A percentile compares a stretch with the other conserved stretches of the same genome.
These are phyloP conservation scores for Acer negundo DNA, from an alignment of 345 rosid genomes.

Conservation along the genomic window DNA sequence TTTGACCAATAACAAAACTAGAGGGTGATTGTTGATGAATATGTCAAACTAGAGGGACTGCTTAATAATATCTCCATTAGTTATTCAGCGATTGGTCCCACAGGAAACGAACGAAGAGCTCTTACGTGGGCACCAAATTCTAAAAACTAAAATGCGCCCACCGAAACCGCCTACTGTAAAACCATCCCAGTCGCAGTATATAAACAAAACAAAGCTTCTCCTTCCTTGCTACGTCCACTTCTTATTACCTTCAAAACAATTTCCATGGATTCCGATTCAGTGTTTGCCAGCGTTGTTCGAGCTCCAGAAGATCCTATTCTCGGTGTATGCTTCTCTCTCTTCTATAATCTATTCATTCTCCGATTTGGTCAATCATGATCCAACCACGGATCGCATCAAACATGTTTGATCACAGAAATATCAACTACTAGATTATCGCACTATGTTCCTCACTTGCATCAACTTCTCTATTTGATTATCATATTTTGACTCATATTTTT, in stretches of 20 bases:
- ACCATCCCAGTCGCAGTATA: neutral
- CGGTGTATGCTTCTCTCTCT: conserved; percentile 38
- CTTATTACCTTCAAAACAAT: neutral
- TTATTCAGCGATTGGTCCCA: no score
- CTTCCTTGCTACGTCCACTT: neutral
- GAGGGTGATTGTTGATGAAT: no score
- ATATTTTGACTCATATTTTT: neutral
- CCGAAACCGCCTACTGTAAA: conserved; percentile 18
- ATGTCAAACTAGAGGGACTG: no score
- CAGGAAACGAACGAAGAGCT: neutral
- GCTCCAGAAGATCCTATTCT: conserved; percentile 78
- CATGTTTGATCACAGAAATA: neutral
- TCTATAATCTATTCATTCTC: neutral
- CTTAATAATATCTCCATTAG: no score
- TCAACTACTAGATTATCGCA: neutral
- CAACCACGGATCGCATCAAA: conserved; percentile 12
- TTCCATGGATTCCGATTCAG: conserved; percentile 44
- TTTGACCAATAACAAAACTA: no score
- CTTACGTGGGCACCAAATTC: neutral
- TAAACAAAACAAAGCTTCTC: neutral
- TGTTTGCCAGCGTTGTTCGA: conserved; percentile 43
- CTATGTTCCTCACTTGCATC: neutral
- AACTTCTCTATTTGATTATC: neutral
- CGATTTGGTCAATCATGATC: neutral
- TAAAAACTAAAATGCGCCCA: conserved; percentile 23